A percentile compares a stretch with the other conserved stretches of the same genome.
These are phyloP conservation scores for Tripterygium wilfordii DNA, from an alignment of 177 flowering plant species.

Conservation along the genomic window DNA sequence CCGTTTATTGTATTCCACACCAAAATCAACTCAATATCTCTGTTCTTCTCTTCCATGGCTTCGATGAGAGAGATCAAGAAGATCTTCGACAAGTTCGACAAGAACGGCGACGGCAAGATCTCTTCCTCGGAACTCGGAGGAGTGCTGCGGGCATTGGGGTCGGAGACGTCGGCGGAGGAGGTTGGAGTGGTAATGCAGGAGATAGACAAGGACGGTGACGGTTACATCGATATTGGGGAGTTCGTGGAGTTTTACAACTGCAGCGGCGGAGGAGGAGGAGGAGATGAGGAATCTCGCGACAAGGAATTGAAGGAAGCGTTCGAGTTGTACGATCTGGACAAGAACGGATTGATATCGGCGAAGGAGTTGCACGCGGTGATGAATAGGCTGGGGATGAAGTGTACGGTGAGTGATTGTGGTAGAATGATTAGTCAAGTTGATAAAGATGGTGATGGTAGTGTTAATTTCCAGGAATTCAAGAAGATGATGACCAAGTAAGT, in stretches of 20 bases:
- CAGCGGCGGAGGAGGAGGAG: constrained; percentile 5
- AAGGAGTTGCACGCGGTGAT: constrained; percentile 45
- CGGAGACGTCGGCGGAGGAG: constrained; percentile 24
- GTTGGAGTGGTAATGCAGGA: constrained; percentile 35
- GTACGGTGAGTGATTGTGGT: constrained; percentile 37
- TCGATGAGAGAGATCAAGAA: no score
- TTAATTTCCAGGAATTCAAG: constrained; percentile 64
- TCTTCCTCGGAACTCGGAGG: constrained; percentile 35
- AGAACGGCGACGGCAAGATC: constrained; percentile 63
- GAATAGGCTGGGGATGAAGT: constrained; percentile 42
- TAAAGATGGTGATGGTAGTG: constrained; percentile 51
- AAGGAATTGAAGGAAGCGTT: constrained; percentile 52
- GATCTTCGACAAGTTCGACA: constrained; percentile 47
- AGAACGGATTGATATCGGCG: constrained; percentile 56
- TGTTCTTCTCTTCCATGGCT: no score
- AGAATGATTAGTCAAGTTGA: constrained; percentile 51
- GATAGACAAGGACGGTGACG: constrained; percentile 48
- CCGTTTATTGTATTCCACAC: no score
- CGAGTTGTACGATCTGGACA: constrained; percentile 46
- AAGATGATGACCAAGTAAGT: constrained; percentile 61
- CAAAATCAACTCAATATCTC: no score
- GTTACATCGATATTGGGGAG: constrained; percentile 46
- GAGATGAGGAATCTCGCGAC: neutral
- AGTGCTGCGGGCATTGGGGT: constrained; percentile 32
- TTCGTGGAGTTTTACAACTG: constrained; percentile 30